Base-by-base conservation (phyloP, 768 basidiomycete species). In the Leccinum longicurvipes region DNA sequence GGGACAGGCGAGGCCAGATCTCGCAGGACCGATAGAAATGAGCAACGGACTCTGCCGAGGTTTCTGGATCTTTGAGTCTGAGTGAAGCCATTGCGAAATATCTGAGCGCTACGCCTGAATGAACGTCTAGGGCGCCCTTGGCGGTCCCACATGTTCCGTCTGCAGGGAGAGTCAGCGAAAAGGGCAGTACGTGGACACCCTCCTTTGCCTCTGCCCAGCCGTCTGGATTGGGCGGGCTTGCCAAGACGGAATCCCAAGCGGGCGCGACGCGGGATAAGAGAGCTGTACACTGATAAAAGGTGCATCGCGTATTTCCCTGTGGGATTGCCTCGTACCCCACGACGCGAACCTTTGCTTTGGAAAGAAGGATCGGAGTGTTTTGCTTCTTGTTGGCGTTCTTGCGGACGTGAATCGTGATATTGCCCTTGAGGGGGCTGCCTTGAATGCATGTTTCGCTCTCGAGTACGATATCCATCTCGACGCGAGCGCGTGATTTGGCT, bases 11-110 rank as follows among this genome's bases (percentile, higher is more conserved):
- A 1, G 93, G 92, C 82, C 86, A 92, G 27, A 95, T 75, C 51
- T 85, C 83, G 69, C 91, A 86, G 46, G 84, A 75, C 9, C 93
- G 84, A 69, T 94, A 96, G 69, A 95, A 93, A 71, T 97, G 93
- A 4, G 93, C 87, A 31, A 95, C 86, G 3, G 89, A 91, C 14
- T 82, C 78, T 61, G 79, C 79, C 25, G 76, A 74, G 4, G 82
- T 82, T 15, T 77, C 72, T 2, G 81, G 64, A 51, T 90, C 84
- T 68, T 87, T 88, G 55, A 95, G 79, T 70, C 87, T 88, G 61
- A 82, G 86, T 50, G 70, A 91, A 84, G 81, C 82, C 75, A 95
- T 86, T 14, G 83, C 85, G 44, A 95, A 89, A 70, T 95, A 94
- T 54, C 82, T 82, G 24, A 95, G 78, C 11, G 77, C 72, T 3